These are phyloP conservation scores for Aspergillus calidoustus DNA, from an alignment of 2,329 filamentous ascomycete species.

Conservation along the genomic window DNA sequence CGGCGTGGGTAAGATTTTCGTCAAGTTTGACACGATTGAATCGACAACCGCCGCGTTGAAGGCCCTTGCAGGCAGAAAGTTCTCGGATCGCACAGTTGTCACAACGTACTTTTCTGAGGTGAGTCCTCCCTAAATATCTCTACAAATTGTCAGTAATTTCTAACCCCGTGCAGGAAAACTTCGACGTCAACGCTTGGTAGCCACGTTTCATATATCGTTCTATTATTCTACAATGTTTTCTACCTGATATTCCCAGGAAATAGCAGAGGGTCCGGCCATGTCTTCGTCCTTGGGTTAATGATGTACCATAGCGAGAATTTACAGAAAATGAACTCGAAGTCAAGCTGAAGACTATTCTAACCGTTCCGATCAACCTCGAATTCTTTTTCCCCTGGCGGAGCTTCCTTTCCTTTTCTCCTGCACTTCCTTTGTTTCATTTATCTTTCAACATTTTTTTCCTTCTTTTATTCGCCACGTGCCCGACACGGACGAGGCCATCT, in stretches of 20 bases:
- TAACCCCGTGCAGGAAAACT: constrained; percentile 72
- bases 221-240: constrained; percentile 11
- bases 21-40: constrained; percentile 84
- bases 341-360: background rate
- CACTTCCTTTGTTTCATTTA: no score
- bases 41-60: constrained; percentile 82
- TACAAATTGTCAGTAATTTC: background rate
- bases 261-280: background rate
- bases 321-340: background rate
- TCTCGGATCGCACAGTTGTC: constrained; percentile 93
- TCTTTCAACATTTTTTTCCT: no score
- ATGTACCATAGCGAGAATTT: constrained; percentile 25
- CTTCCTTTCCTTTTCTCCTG: no score
- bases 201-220: constrained; percentile 2
- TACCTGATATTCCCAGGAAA: constrained; percentile 9
- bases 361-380: no score
- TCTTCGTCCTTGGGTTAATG: constrained; percentile 22
- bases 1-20: constrained; percentile 95
- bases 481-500: no score
- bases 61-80: constrained; percentile 92
- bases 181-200: constrained; percentile 89
- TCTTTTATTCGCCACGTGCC: no score
- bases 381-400: no score
- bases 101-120: constrained; percentile 96
- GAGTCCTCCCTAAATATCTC: constrained; percentile 31